Evolutionary conservation across 129 eudicot species (phyloP), one percentile per base, ranked within the genome.

Genomic region (Calendula officinalis): DNA sequence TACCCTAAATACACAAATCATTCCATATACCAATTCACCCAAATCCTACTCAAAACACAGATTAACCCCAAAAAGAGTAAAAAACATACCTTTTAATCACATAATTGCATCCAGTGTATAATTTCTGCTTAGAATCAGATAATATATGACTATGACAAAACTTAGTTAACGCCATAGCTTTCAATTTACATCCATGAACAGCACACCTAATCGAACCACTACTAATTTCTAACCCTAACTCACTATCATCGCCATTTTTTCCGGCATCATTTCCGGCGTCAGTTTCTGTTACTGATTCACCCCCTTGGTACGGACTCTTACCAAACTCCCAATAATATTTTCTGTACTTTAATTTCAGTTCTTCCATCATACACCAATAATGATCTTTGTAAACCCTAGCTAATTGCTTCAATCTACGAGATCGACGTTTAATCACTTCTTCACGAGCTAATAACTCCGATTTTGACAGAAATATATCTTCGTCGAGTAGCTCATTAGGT

Each of bases 281-380:
- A 42, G 15, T 15, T 5, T 13, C 63, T 5, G 8, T n/a, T 0
- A 3, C 79, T 8, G 49, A 63, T 11, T 57, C 85, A 37, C 73
- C 76, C 5, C 76, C 84, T 10, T 72, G 80, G n/a, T 66, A 81
- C 17, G 97, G 95, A 60, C 86, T 77, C 63, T 74, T 83, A 0
- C 97, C 97, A 6, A 68, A 83, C 52, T 81, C 82, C 97, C 91
- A 83, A 36, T 60, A 73, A 64, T 86, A 90, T 64, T 86, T 87
- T 13, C 89, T 69, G 43, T 71, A 78, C 72, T 86, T 77, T 38
- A 37, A 37, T 67, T 69, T 90, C 17, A 90, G 3, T 1, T 83
- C 97, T 43, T 86, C 91, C 97, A 90, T 86, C 54, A 90, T 34
- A 22, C 59, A 65, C 97, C 97, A 90, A 37, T 86, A 90, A 43